Evolutionary conservation across 148 eudicot species (phyloP), one percentile per base, ranked within the genome.

Genomic region (Pouteria glomerata): DNA sequence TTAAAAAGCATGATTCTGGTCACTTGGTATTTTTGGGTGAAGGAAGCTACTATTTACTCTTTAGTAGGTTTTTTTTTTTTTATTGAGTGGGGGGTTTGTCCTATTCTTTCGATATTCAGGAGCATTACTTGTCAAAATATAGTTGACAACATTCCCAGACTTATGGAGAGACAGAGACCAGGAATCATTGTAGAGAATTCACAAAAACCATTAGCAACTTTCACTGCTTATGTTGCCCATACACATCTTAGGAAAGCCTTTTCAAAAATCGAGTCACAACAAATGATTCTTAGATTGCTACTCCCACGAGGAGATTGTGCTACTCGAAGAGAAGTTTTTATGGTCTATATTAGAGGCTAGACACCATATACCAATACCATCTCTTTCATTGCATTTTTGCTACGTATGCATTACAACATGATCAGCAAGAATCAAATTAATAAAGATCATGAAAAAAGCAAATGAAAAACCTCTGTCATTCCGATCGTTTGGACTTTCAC

Each of bases 401-500:
- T 29, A 29, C 7, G 30, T 53, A 34, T 2, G 15, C 72, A 30
- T 21, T 34, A 12, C n/a, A 68, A 68, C 19, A 24, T 30, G 33
- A 51, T 13, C 26, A 65, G 31, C 31, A 51, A 68, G 15, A 68
- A 35, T 33, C n/a, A 33, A 42, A 18, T 7, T 39, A 33, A 26
- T 14, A 42, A 76, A 75, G 18, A 31, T 51, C 11, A 48, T 57
- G 15, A 10, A 58, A 30, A 50, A 24, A 63, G 63, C 45, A 76
- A 56, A 70, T 6, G 58, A 31, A 87, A 75, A 55, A 91, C 98
- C 98, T 91, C 98, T 89, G 71, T 95, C 98, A 80, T 95, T 95
- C 73, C 98, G 82, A 57, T 95, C 98, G 81, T 95, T 95, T 76
- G 96, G 93, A 84, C 85, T 91, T 83, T 95, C 98, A 56, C 93